A percentile compares a stretch with the other conserved stretches of the same genome.
phyloP scores from a whole-genome alignment of 306 rosid genomes.

The Corylus heterophylla region DNA sequence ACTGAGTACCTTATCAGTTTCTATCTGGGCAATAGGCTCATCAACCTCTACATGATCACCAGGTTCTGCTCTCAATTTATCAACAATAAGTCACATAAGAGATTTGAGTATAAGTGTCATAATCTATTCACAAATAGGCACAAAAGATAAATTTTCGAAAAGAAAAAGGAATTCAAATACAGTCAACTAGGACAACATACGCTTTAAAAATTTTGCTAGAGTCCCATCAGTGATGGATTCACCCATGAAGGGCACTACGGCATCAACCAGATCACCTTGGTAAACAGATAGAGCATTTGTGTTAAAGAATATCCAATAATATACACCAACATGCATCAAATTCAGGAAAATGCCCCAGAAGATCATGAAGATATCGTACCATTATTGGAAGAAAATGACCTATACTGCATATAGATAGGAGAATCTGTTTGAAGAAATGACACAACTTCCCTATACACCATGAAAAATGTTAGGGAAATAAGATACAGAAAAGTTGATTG shows the following conservation, averaged over 20 bases:
- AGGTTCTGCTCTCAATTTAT: constrained; percentile 44
- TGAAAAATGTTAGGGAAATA: neutral
- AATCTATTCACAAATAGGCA: constrained; percentile 1
- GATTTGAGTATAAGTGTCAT: constrained; percentile 4
- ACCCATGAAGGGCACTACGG: constrained; percentile 70
- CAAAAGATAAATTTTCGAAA: neutral
- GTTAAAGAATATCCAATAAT: constrained; percentile 8
- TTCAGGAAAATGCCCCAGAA: neutral
- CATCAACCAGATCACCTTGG: constrained; percentile 58
- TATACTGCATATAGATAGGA: constrained; percentile 20
- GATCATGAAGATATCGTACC: constrained; percentile 33
- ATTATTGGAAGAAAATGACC: constrained; percentile 53
- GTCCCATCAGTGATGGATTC: constrained; percentile 68
- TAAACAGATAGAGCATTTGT: neutral
- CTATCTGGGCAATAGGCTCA: constrained; percentile 66
- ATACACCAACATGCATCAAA: neutral
- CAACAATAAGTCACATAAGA: constrained; percentile 25
- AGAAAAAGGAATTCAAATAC: constrained; percentile 1
- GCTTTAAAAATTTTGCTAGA: constrained; percentile 55
- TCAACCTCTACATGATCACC: constrained; percentile 59
- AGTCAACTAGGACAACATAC: constrained; percentile 35
- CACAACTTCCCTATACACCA: constrained; percentile 28
- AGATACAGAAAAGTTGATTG: neutral
- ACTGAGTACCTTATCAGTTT: constrained; percentile 55
- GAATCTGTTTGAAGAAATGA: constrained; percentile 29